Evolutionary conservation across 176 grass and related monocot species (phyloP).

Genomic region (Cenchrus purpureus): DNA sequence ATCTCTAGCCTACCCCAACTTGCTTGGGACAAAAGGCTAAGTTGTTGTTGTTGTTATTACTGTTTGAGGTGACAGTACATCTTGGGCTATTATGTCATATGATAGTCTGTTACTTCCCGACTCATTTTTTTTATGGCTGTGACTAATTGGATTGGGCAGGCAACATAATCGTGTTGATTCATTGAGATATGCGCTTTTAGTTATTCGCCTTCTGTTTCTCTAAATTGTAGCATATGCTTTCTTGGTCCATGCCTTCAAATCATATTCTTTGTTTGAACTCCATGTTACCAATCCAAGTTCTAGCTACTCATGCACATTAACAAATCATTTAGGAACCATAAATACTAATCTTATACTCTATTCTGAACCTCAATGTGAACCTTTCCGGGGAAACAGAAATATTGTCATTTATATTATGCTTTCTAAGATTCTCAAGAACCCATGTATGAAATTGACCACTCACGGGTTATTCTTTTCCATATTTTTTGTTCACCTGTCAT

Average conservation of each 20-base stretch:
- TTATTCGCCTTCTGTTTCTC: background rate
- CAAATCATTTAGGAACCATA: background rate
- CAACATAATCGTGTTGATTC: constrained; percentile 23
- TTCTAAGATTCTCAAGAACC: background rate
- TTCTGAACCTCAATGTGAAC: constrained; percentile 19
- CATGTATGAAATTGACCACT: background rate
- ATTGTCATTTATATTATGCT: constrained; percentile 9
- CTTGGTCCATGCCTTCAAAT: background rate
- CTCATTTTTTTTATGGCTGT: background rate
- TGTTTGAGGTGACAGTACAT: background rate
- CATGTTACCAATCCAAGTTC: background rate
- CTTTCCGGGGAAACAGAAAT: constrained; percentile 13
- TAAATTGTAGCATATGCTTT: constrained; percentile 22
- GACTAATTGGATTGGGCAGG: constrained; percentile 10
- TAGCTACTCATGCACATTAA: background rate
- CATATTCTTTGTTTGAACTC: constrained; percentile 14
- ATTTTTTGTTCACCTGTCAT: background rate
- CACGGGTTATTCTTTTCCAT: background rate
- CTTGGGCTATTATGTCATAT: background rate
- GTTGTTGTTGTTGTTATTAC: background rate
- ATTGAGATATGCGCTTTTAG: background rate
- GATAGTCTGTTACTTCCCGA: background rate
- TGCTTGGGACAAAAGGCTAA: too few species aligned
- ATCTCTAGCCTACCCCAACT: too few species aligned
- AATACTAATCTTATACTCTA: background rate